Evolutionary conservation across 768 basidiomycete species (phyloP), one percentile per base, ranked within the genome.

Genomic region (Mycena belliarum): DNA sequence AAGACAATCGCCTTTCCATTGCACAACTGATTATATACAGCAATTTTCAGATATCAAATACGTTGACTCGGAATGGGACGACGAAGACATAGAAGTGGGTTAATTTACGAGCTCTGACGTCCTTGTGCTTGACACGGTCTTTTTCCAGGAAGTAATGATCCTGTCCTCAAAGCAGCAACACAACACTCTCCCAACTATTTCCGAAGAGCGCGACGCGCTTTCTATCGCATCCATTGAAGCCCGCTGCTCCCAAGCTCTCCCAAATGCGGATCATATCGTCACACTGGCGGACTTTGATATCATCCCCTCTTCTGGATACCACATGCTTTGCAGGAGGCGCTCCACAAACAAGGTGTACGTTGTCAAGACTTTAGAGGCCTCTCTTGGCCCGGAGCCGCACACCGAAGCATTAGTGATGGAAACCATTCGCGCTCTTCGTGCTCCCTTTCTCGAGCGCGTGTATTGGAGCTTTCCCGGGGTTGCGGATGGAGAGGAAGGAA

Each of bases 21-120:
- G 24, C 32, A 7, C 4, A 23, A 35, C 23, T 45, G 21, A 26
- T 32, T 6, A 50, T 45, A 20, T 50, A 8, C 38, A 73, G 70
- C 67, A 70, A 46, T 61, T 66, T 33, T 67, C 65, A 21, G 52
- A 72, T 45, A 60, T 72, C 23, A 62, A 63, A 25, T 65, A 68
- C 10, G 45, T 72, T 9, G 67, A 66, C 24, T 68, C 73, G 7
- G 67, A 64, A 21, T 73, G 72, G 69, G 62, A 69, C 20, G 70
- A 72, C 43, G 70, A 71, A 16, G 73, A 74, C 23, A 62, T 75
- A n/a, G 73, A 70, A 56, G 74, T 73, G 37, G 29, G 63, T 52
- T 20, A 26, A 3, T 5, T 21, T 21, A 21, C 28, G 16, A 6
- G 24, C 11, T 49, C 38, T 1, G 15, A n/a, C 10, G 32, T 29